Conservation (phyloP, 371 early-diverging fungal genomes). For the Mortierella sp. region DNA sequence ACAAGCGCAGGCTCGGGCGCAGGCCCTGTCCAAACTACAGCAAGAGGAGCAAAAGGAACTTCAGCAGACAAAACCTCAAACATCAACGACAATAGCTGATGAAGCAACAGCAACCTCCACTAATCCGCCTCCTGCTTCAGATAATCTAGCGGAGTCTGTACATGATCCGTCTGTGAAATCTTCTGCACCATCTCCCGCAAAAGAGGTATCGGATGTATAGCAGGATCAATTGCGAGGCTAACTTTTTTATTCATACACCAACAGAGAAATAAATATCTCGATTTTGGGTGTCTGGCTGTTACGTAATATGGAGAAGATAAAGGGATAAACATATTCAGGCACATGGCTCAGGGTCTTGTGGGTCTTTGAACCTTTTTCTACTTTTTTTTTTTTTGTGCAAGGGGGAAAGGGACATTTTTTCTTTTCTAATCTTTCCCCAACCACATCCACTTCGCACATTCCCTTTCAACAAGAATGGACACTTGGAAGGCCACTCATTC, state of each 20-base stretch:
- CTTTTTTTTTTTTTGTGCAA: not conserved
- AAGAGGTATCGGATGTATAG: not conserved
- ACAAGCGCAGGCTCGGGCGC: slow-evolving; percentile 33
- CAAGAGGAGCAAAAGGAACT: slow-evolving; percentile 16
- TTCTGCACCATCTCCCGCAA: not conserved
- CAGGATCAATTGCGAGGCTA: not conserved
- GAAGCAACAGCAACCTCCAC: not conserved
- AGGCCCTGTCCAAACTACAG: slow-evolving; percentile 20
- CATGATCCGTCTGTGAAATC: not conserved
- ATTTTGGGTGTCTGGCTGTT: not conserved
- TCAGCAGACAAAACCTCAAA: not conserved
- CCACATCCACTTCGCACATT: not conserved
- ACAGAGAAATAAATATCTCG: not conserved
- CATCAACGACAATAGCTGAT: not conserved
- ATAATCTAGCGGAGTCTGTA: not conserved
- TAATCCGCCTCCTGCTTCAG: not conserved
- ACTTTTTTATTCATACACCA: not conserved
- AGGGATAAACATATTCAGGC: not conserved
- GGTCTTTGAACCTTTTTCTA: not conserved
- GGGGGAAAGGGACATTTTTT: not conserved
- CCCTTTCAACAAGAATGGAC: slow-evolving; percentile 14
- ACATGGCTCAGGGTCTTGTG: not conserved
- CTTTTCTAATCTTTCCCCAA: not conserved
- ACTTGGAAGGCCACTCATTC: slow-evolving; percentile 18
- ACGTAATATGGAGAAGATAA: not conserved